Evolutionary conservation across 257 asterid species (phyloP), one percentile per base, ranked within the genome.

Genomic region (Eustoma russellianum): DNA sequence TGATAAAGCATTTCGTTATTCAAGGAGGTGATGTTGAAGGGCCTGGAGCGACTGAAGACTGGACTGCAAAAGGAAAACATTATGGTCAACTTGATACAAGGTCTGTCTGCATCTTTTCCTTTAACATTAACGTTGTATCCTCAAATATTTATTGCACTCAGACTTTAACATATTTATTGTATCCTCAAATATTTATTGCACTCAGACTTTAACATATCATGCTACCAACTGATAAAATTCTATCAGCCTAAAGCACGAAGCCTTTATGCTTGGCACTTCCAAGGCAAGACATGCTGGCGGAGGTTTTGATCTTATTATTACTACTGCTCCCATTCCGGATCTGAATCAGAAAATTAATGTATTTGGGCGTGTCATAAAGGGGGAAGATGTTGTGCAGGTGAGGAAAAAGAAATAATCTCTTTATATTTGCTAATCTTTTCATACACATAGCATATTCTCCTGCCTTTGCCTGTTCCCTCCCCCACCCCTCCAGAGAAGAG

Each of bases 321-420:
- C 96, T 15, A 91, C 95, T 15, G 94, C 95, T 6, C 98, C 96
- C 45, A 80, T 91, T 64, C 92, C 95, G 34, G 89, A 87, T 74
- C 77, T 91, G n/a, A 82, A 69, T 60, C 89, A 82, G 70, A 87
- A 91, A 72, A 77, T 84, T 56, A 83, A 74, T 66, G 86, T 91
- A 24, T 87, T 91, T 56, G 98, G 98, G 48, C 95, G 83, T 14
- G 96, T 91, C 50, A 55, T 82, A 68, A 91, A 80, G 82, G 98
- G 96, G 50, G 94, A 91, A 81, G 95, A 91, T 62, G 85, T 91
- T 59, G 98, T 91, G 67, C 96, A 91, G 96, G 98, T 91, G 62
- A 56, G 13, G 30, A 41, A 52, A 33, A 9, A 10, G 50, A 45
- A 14, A 13, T n/a, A n/a, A n/a, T n/a, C n/a, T 53, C 19, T 14